These are phyloP conservation scores for Penicillium sp. DNA, from an alignment of 2,329 filamentous ascomycete species.

Conservation along the genomic window DNA sequence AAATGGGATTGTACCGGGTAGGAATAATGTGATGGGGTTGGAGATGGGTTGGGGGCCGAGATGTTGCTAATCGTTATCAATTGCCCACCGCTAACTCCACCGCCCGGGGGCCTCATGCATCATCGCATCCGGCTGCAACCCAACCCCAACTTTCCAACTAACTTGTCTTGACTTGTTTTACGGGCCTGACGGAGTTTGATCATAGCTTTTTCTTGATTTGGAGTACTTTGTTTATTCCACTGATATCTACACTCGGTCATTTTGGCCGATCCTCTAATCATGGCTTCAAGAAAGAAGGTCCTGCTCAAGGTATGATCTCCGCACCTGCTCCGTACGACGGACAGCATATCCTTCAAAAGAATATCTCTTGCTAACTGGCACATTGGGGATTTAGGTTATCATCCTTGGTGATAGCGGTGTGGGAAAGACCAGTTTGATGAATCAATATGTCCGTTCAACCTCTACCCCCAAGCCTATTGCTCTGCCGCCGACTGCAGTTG, in stretches of 20 bases:
- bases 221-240: not conserved
- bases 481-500: constrained; percentile 6
- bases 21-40: constrained; percentile 16
- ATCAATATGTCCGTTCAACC: constrained; percentile 85
- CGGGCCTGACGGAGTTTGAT: not conserved
- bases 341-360: not conserved
- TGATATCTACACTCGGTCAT: not conserved
- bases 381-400: constrained; percentile 67
- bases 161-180: constrained; percentile 5
- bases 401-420: constrained; percentile 98
- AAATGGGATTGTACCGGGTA: constrained; percentile 9
- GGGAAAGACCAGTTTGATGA: constrained; percentile 99
- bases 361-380: constrained; percentile 9
- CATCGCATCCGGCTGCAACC: constrained; percentile 30
- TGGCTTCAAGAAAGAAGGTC: constrained; percentile 85
- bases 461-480: constrained; percentile 1
- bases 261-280: constrained; percentile 37
- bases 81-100: constrained; percentile 30
- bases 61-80: constrained; percentile 22
- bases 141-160: constrained; percentile 23
- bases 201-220: not conserved
- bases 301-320: constrained; percentile 68
- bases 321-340: constrained; percentile 14
- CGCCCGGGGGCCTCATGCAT: constrained; percentile 33
- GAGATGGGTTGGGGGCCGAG: constrained; percentile 18